These are phyloP conservation scores for Takashimella tepidaria DNA, from an alignment of 1,284 basidiomycete genomes.

Conservation along the genomic window DNA sequence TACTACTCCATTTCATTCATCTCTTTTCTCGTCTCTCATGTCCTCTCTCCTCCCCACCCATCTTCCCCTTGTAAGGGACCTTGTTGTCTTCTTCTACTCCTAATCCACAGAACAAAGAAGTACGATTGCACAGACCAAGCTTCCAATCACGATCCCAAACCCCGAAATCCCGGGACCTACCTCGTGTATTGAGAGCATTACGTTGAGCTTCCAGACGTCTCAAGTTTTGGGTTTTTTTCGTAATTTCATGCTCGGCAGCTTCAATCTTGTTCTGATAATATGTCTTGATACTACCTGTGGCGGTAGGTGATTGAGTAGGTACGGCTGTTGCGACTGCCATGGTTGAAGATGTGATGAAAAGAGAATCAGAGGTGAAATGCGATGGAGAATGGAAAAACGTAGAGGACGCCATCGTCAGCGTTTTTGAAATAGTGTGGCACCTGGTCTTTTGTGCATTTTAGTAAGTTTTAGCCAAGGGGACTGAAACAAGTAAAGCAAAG, in stretches of 20 bases:
- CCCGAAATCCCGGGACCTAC: conserved; percentile 57
- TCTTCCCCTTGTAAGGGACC: too few species aligned
- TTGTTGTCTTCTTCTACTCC: too few species aligned
- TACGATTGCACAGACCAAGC: too few species aligned
- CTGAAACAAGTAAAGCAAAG: too few species aligned
- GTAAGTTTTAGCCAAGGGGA: too few species aligned
- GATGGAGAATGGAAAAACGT: too few species aligned
- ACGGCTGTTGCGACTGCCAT: not conserved
- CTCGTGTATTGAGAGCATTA: conserved; percentile 92
- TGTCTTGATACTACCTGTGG: conserved; percentile 52
- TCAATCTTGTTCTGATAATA: conserved; percentile 98
- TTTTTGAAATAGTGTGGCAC: not conserved
- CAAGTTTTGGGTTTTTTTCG: conserved; percentile 94
- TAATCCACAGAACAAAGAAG: too few species aligned
- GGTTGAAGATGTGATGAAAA: too few species aligned
- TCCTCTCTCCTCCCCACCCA: not conserved
- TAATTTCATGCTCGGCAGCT: conserved; percentile 82
- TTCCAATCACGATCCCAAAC: too few species aligned
- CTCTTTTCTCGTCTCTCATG: not conserved
- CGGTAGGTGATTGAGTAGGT: not conserved
- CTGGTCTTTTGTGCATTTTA: too few species aligned
- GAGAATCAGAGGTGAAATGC: too few species aligned
- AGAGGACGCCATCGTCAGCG: not conserved
- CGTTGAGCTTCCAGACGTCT: conserved; percentile 92
- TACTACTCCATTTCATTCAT: too few species aligned